Evolutionary conservation across 2,329 filamentous ascomycete genomes (phyloP).

Genomic region (Apiospora phragmitis): DNA sequence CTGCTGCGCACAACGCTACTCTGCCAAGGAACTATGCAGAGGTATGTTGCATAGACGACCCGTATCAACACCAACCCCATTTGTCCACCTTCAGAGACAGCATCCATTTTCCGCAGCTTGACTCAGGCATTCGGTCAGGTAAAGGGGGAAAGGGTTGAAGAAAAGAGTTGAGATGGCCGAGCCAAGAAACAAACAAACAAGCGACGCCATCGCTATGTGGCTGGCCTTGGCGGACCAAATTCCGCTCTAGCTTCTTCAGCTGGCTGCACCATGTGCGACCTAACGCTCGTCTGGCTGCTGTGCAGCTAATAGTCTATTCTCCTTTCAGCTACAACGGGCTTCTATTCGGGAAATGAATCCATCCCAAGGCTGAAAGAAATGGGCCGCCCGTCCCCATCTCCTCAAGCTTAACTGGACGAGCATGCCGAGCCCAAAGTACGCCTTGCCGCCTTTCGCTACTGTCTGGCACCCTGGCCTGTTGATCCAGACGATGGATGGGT

Average conservation of each 20-base stretch:
- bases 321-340: not conserved
- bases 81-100: not conserved
- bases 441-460: not conserved
- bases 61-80: not conserved
- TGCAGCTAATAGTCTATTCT: not conserved
- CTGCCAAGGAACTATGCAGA: not conserved
- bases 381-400: not conserved
- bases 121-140: not conserved
- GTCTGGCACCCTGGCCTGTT: not conserved
- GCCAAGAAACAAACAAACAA: not conserved
- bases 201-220: not conserved
- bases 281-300: not conserved
- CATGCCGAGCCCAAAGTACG: not conserved
- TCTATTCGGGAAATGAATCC: not conserved
- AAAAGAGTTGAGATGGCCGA: not conserved
- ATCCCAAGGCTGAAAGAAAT: not conserved
- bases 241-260: slow-evolving; percentile 10
- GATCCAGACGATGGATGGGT: slow-evolving; percentile 1
- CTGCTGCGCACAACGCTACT: not conserved
- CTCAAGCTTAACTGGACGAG: not conserved
- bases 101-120: not conserved
- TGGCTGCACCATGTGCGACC: slow-evolving; percentile 3
- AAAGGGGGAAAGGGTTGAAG: not conserved
- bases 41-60: not conserved
- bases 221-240: not conserved